Evolutionary conservation across 139 green algal species (phyloP).

Genomic region (Tetradesmus lagerheimii): DNA sequence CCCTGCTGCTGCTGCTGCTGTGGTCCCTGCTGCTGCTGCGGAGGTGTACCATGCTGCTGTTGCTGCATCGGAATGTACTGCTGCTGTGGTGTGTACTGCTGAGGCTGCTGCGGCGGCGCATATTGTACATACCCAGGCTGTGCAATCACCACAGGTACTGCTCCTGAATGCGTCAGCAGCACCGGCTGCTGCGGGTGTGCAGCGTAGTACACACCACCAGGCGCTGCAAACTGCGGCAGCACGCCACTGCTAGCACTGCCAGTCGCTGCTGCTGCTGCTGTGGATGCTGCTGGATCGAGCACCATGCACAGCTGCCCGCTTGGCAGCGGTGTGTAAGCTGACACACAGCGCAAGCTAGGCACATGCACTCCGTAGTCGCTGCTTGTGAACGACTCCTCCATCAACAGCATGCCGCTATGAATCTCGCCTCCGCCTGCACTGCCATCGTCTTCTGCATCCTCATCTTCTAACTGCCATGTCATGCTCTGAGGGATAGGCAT

Average conservation of each 20-base stretch:
- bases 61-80: not conserved
- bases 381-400: conserved; percentile 8
- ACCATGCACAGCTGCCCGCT: conserved; percentile 46
- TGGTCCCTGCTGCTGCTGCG: not conserved
- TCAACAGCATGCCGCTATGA: not conserved
- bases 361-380: not conserved
- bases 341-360: not conserved
- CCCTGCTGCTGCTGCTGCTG: not conserved
- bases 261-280: not conserved
- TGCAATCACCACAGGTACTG: conserved; percentile 21
- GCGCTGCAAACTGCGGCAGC: conserved; percentile 6
- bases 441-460: conserved; percentile 6
- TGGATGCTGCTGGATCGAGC: not conserved
- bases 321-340: not conserved
- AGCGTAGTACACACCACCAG: not conserved
- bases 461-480: not conserved
- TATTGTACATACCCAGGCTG: not conserved
- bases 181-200: conserved; percentile 30
- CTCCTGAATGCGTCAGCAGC: not conserved
- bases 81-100: not conserved
- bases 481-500: conserved; percentile 25
- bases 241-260: not conserved
- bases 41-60: not conserved
- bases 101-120: not conserved
- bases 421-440: not conserved